Base-by-base conservation (phyloP, 495 filamentous ascomycete species). In the Pseudevernia furfuracea region DNA sequence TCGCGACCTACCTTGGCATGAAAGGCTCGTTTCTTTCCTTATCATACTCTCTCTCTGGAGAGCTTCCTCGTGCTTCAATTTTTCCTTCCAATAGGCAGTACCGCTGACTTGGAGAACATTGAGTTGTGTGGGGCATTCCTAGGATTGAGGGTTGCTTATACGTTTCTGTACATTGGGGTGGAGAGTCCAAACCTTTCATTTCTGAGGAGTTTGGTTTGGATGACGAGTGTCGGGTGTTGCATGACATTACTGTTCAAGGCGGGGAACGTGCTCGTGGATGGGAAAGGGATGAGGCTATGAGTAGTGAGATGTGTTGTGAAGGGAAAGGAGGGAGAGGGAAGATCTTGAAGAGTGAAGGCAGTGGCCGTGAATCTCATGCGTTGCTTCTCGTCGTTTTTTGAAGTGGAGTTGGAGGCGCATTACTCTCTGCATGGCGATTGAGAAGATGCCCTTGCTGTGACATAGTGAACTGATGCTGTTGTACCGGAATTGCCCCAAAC, bases 101-200 rank as follows among this genome's bases (percentile, higher is more conserved):
- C 30, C 8, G 49, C 49, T 53, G 25, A 53, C 28, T 30, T 21
- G 12, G 4, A 17, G 25, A 32, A 30, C 9, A 3, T 28, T 1
- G 32, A 53, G 49, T 1, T 30, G 6, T 67, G 65, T 21, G 68
- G 55, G 12, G 46, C 65, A 19, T 76, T 74, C 57, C 59, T 78
- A 14, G 56, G 59, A 6, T 58, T 71, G 23, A 65, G 76, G 56
- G 59, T 68, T 3, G 48, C 68, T 5, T 75, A 78, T 44, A 74
- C 69, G n/a, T 32, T 70, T 7, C 62, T 67, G 9, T 79, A 75
- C 64, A 66, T 77, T 25, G 46, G 37, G 4, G 58, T 61, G 12
- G 14, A 34, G 43, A 58, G 34, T 39, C 46, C 23, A 8, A 43
- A 56, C 4, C 46, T 49, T 7, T 59, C 68, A 17, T 53, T 25